Base-by-base conservation (phyloP, 345 rosid species). In the Pugionium cornutum region DNA sequence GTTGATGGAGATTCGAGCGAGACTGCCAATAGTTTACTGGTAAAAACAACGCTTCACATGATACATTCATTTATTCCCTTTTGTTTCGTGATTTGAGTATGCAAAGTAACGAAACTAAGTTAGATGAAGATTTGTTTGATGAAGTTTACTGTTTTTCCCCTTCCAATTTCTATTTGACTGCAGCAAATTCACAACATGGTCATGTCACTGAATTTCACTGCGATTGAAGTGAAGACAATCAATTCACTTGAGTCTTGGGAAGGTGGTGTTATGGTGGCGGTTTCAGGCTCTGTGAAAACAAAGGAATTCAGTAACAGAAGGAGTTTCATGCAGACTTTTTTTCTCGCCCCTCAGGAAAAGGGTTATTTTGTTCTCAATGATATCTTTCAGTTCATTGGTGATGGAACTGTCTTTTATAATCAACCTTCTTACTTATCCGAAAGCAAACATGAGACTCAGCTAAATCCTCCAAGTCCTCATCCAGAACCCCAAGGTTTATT, bases 341-440 rank as follows among this genome's bases (percentile, higher is more conserved):
- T 94, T 62, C 92, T 94, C 7, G 99, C 97, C 60, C 99, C 99
- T 51, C 99, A 94, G 74, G 89, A 88, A 44, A 88, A 84, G 79
- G 99, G 99, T 56, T 91, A 80, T 66, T 94, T 85, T 70, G 87
- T 94, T 69, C 88, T 85, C 34, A 94, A 84, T 66, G 99, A 94
- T 83, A 80, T 91, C 69, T 91, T 94, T 69, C 95, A 84, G 67
- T 88, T 88, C 65, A 43, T 83, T 25, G 86, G 83, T 3, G 96
- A 87, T 4, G 91, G 66, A 49, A 44, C 75, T 4, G 53, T 72
- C 32, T 73, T 58, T 28, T 89, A 84, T 55, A 84, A 78, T 66
- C 84, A 91, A 4, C 78, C 83, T 62, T 70, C 88, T 4, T 39
- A 75, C 11, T 27, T 78, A 11, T 60, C 87, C 6, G 95, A 89